phyloP scores from a whole-genome alignment of 1,139 yeast genomes.

The Nakaseomyces uthaithaninus region DNA sequence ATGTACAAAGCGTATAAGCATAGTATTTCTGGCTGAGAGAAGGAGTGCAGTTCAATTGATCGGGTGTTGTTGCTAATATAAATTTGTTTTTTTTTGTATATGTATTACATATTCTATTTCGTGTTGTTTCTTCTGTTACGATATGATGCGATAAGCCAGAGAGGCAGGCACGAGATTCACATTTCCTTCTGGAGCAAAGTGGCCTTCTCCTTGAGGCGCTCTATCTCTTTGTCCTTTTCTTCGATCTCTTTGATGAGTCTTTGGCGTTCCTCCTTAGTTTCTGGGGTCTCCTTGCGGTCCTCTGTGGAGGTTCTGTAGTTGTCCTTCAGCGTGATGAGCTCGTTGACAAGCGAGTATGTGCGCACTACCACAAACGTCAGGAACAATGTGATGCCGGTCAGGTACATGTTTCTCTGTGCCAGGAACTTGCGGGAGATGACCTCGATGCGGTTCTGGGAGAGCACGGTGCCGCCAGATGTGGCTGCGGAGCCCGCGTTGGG shows the following conservation, averaged over 20 bases:
- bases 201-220: slow-evolving; percentile 64
- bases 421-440: slow-evolving; percentile 67
- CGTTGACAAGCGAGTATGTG: slow-evolving; percentile 77
- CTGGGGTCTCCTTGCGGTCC: slow-evolving; percentile 37
- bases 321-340: slow-evolving; percentile 59
- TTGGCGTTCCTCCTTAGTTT: slow-evolving; percentile 23
- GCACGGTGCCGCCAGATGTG: slow-evolving; percentile 12
- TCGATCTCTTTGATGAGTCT: slow-evolving; percentile 47
- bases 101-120: not conserved
- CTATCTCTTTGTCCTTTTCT: slow-evolving; percentile 55
- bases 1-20: no score
- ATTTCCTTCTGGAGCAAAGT: slow-evolving; percentile 51
- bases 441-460: slow-evolving; percentile 24
- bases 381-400: slow-evolving; percentile 92
- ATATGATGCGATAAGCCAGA: slow-evolving; percentile 1
- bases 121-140: not conserved
- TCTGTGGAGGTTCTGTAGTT: slow-evolving; percentile 28
- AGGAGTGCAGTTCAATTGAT: no score
- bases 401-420: slow-evolving; percentile 93
- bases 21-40: no score
- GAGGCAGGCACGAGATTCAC: no score
- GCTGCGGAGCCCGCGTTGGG: slow-evolving; percentile 9
- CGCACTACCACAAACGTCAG: slow-evolving; percentile 77
- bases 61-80: no score
- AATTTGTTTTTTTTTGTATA: no score